Base-by-base conservation (phyloP, 495 filamentous ascomycete genomes). In the Ramalina intermedia region DNA sequence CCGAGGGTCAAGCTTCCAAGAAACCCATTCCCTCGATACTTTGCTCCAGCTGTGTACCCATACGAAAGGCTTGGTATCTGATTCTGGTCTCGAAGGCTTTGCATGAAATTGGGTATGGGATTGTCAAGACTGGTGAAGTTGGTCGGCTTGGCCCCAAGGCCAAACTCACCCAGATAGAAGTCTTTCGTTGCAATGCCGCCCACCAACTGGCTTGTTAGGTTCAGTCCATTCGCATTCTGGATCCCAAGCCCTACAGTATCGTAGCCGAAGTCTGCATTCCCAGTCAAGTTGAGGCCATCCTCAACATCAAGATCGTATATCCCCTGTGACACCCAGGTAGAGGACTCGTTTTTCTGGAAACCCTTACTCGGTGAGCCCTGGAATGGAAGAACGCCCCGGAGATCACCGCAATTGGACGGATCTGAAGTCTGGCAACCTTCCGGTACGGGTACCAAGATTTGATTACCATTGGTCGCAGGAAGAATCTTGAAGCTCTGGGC, bases 91-190 rank as follows among this genome's bases (percentile, higher is more conserved):
- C 63, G 70, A 14, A 79, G 55, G 0, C 64, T 65, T 8, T 66
- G 66, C 35, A 75, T 46, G 46, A 72, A 74, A 33, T 51, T 57
- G 3, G 47, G 33, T 35, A 33, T 13, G 1, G 49, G 40, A 37
- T 18, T 38, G 14, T 46, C 20, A 35, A 41, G 27, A 39, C 24
- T 39, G 6, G 58, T 59, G 47, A 68, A 60, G 45, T 69, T 69
- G 13, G 53, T 59, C 9, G 64, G 59, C 41, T 55, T 48, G 12
- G 62, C 62, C 43, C 61, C 75, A 8, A 84, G 50, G 14, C 79
- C 79, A 46, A 82, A 67, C 33, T 68, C 67, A 17, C 80, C 79
- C n/a, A 75, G 62, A 51, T 72, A 78, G 50, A 74, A 77, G 39
- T 66, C 58, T 11, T 74, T 58, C 11, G 67, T 52, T 3, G 65